phyloP scores from a whole-genome alignment of 164 flowering plant species.

The Platanus orientalis region DNA sequence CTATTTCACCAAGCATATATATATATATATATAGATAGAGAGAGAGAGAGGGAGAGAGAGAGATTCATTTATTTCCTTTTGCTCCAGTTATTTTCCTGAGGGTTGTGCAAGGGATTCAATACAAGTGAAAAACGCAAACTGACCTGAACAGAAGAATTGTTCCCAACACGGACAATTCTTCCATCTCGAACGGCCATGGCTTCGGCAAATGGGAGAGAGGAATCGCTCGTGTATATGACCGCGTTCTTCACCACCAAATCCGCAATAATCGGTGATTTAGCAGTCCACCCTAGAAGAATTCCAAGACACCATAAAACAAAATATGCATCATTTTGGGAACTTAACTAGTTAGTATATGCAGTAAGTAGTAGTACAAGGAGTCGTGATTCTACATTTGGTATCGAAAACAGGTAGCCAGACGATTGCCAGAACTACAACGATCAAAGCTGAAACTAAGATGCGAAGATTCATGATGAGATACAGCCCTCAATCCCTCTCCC shows the following conservation, averaged over 20 bases:
- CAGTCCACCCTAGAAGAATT: constrained; percentile 5
- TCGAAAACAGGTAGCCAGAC: constrained; percentile 11
- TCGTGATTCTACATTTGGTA: constrained; percentile 2
- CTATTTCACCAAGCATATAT: too few relatives aligned
- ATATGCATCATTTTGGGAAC: not conserved
- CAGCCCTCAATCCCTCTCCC: too few relatives aligned
- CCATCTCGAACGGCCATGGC: constrained; percentile 70
- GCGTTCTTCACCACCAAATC: constrained; percentile 74
- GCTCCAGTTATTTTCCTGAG: too few relatives aligned
- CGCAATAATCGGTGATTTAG: constrained; percentile 26
- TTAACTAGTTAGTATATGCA: not conserved
- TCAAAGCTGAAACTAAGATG: constrained; percentile 14
- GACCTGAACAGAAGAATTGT: constrained; percentile 53
- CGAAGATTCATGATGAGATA: constrained; percentile 5
- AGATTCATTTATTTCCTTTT: too few relatives aligned
- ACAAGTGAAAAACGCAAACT: too few relatives aligned
- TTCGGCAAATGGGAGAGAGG: constrained; percentile 67
- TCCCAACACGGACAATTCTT: constrained; percentile 61
- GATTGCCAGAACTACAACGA: constrained; percentile 18
- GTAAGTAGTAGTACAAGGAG: not conserved
- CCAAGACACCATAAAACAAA: not conserved
- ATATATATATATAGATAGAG: too few relatives aligned
- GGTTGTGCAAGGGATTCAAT: too few relatives aligned
- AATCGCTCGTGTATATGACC: constrained; percentile 66
- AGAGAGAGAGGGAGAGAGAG: too few relatives aligned